Evolutionary conservation across 208 protist species (phyloP), one percentile per base, ranked within the genome.

Genomic region (Wallacemonas sp.): DNA sequence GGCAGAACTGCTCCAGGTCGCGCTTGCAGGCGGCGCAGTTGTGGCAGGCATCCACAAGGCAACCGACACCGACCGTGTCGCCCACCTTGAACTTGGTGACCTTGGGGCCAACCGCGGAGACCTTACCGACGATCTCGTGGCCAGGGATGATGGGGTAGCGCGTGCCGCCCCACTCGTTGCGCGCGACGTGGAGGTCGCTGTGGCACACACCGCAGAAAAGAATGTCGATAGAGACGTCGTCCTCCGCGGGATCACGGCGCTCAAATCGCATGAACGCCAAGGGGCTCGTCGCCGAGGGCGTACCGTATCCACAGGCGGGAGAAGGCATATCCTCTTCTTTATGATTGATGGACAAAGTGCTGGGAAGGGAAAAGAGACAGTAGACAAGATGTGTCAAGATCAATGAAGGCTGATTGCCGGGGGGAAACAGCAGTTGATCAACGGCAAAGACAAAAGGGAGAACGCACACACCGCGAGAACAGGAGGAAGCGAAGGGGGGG

Each of bases 131-230:
- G 52, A 87, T 83, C 65, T 89, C 83, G 72, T 89, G 83, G 30
- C 78, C 78, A 5, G 74, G 78, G 21, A 85, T 60, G 69, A 81
- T 69, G 19, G 81, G 81, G 54, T 65, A 84, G 21, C 41, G n/a
- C 24, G 70, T 70, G 34, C 24, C 37, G 33, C 67, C 68, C 83
- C 80, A 90, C 60, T 92, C 85, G 60, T 81, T 73, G 27, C 66
- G 61, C n/a, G 66, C 71, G n/a, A 68, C 68, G 68, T 89, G 81
- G 19, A 90, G 63, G 68, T 92, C 85, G 44, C 64, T 87, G 81
- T 87, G 83, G 78, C 85, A 92, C 32, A 90, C 76, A 46, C 85
- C 85, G 64, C 85, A 89, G 73, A 67, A 78, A 32, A 53, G 64
- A 36, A 91, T 81, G 33, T 81, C 64, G 68, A 91, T 86, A 61